Evolutionary conservation across 331 rosid genomes (phyloP), one percentile per base, ranked within the genome.

Genomic region (Phaseolus coccineus): DNA sequence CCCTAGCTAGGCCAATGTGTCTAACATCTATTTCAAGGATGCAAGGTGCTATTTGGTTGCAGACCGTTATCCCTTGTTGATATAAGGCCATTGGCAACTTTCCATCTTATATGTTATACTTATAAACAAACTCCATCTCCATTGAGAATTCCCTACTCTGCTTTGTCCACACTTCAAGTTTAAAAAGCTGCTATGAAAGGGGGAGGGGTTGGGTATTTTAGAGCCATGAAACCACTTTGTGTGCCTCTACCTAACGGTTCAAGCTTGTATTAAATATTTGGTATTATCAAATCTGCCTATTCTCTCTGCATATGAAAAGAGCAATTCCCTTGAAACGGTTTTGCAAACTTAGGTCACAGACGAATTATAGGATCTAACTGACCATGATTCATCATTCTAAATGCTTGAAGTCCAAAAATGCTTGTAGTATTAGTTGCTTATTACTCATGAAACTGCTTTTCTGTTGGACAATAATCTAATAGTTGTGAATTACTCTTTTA

Each of bases 391-490:
- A 44, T 42, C 30, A 47, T 44, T 44, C 56, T 25, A 19, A 68
- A 69, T 46, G 40, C 58, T 25, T 25, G 25, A 69, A 25, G 25
- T 69, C 37, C 74, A 13, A 69, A 46, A 46, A 69, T 46, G 14
- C 25, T 55, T 46, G 40, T 69, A 69, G 13, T 46, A 69, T 27
- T 44, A 24, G 35, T 68, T 44, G 6, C 35, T 42, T 44, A 68
- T 42, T 69, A 69, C 57, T 44, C 57, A 69, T 3, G 24, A 56
- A 55, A 56, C 13, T 56, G 15, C 14, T 69, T 46, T 25, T 55
- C 40, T 69, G 48, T 47, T 69, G 40, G 73, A 46, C 14, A 46
- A 46, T 44, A 44, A 46, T 53, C 56, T 24, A 25, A 68, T 69
- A 5, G 16, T 46, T 25, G 24, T 35, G 14, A 6, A 1, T 30